A percentile compares a stretch with the other conserved stretches of the same genome.
Conservation (phyloP, 495 filamentous ascomycete genomes). For the Aspergillus biplanus region DNA sequence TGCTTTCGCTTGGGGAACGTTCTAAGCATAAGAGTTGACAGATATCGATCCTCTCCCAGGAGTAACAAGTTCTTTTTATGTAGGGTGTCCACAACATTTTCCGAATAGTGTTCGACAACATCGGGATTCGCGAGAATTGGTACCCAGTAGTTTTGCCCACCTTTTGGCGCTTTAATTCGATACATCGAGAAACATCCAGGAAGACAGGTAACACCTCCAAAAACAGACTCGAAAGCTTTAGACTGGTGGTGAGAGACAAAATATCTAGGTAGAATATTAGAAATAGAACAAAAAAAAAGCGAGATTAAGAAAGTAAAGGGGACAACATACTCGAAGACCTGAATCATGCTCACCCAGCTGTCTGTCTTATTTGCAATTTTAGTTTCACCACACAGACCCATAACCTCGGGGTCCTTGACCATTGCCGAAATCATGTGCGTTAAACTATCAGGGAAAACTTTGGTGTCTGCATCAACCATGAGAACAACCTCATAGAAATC, state of each 20-base stretch:
- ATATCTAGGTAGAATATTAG: conserved; percentile 56
- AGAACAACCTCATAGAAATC: conserved; percentile 97
- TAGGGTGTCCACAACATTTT: conserved; percentile 98
- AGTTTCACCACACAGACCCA: conserved; percentile 98
- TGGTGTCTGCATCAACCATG: conserved; percentile 99
- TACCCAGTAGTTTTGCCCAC: conserved; percentile 98
- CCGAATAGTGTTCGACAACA: conserved; percentile 98
- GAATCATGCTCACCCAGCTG: conserved; percentile 96
- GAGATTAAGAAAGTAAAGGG: conserved; percentile 11
- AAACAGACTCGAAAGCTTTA: conserved; percentile 97
- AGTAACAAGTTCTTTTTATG: conserved; percentile 98
- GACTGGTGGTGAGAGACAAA: conserved; percentile 97
- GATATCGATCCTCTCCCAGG: conserved; percentile 95
- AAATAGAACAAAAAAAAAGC: background rate
- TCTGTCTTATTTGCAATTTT: conserved; percentile 98
- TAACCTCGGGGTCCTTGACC: conserved; percentile 99
- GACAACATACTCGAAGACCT: conserved; percentile 83
- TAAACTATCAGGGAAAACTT: conserved; percentile 96
- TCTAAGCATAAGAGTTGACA: conserved; percentile 95
- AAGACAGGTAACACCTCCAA: conserved; percentile 98
- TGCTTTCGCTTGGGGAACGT: conserved; percentile 99
- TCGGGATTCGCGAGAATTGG: conserved; percentile 98
- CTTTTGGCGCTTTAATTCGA: conserved; percentile 98
- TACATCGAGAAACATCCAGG: conserved; percentile 99
- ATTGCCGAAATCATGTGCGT: conserved; percentile 99